phyloP scores from a whole-genome alignment of 2,329 filamentous ascomycete genomes.

The Scedosporium dehoogii region DNA sequence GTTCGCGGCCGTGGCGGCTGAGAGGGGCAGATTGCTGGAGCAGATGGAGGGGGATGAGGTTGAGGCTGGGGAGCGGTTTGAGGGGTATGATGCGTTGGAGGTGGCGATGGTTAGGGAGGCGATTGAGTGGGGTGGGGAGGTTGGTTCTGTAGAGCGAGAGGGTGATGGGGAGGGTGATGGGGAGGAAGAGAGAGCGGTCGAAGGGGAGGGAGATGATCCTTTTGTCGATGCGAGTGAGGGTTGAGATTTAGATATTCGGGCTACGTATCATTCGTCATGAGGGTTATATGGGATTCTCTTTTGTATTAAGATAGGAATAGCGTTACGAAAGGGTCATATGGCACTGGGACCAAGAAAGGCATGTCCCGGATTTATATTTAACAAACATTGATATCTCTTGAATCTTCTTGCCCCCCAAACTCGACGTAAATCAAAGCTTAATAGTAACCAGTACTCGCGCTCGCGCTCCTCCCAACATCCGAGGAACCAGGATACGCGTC shows the following conservation, averaged over 20 bases:
- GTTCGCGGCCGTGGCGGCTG: conserved; percentile 6
- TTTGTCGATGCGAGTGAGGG: neutral
- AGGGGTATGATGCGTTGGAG: conserved; percentile 4
- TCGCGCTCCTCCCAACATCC: conserved; percentile 9
- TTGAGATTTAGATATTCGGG: neutral
- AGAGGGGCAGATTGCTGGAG: conserved; percentile 6
- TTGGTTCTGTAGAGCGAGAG: neutral
- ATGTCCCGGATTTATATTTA: too few species aligned
- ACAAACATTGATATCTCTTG: too few species aligned
- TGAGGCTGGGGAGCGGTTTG: neutral
- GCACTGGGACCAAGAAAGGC: too few species aligned
- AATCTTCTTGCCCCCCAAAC: too few species aligned
- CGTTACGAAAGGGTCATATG: too few species aligned
- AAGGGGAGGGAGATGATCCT: neutral
- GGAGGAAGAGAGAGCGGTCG: neutral
- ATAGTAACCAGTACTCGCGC: neutral
- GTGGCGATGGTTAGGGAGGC: conserved; percentile 8
- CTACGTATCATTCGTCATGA: too few species aligned
- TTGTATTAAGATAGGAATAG: too few species aligned
- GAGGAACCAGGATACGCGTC: conserved; percentile 1
- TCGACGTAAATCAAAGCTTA: neutral
- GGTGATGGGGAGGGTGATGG: neutral
- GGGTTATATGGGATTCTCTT: too few species aligned
- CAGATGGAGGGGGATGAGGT: conserved; percentile 3
- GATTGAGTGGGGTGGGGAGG: conserved; percentile 3